Conservation (phyloP, 163 green algal genomes). For the Prototheca wickerhamii region DNA sequence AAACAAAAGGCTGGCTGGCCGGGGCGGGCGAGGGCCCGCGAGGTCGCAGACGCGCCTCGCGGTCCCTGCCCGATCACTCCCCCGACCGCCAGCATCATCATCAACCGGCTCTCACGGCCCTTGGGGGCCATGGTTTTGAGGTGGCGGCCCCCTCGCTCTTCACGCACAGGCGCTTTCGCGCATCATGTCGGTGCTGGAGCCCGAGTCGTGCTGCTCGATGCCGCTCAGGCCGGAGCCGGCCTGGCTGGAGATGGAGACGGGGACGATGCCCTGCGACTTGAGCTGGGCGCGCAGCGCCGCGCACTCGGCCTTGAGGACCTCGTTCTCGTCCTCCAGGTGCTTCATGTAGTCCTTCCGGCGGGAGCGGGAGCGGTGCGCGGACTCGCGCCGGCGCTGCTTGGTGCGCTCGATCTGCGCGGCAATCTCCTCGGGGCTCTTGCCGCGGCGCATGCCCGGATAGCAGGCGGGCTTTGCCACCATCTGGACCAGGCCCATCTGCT, state of each 20-base stretch:
- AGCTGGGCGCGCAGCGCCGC: neutral
- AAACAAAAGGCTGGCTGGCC: too few species aligned
- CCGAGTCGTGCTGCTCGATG: neutral
- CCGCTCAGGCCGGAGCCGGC: neutral
- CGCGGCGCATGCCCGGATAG: neutral
- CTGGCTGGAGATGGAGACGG: constrained; percentile 1
- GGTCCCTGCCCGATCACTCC: too few species aligned
- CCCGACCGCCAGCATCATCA: too few species aligned
- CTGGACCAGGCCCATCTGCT: constrained; percentile 1
- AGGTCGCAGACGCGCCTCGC: too few species aligned
- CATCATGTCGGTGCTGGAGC: neutral
- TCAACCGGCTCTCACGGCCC: too few species aligned
- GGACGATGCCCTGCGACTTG: neutral
- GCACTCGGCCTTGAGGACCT: constrained; percentile 18
- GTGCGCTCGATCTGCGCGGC: constrained; percentile 39
- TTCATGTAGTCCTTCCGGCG: constrained; percentile 49
- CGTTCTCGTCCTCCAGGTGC: constrained; percentile 42
- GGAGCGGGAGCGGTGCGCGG: constrained; percentile 37
- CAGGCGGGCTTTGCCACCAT: neutral
- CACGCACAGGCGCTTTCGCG: neutral
- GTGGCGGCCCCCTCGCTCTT: neutral
- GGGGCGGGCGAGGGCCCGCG: too few species aligned
- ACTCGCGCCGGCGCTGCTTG: constrained; percentile 44
- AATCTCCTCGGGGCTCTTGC: constrained; percentile 15
- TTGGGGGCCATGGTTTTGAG: neutral